Evolutionary conservation across 2,329 filamentous ascomycete genomes (phyloP).

Genomic region (Akanthomyces lecanii): DNA sequence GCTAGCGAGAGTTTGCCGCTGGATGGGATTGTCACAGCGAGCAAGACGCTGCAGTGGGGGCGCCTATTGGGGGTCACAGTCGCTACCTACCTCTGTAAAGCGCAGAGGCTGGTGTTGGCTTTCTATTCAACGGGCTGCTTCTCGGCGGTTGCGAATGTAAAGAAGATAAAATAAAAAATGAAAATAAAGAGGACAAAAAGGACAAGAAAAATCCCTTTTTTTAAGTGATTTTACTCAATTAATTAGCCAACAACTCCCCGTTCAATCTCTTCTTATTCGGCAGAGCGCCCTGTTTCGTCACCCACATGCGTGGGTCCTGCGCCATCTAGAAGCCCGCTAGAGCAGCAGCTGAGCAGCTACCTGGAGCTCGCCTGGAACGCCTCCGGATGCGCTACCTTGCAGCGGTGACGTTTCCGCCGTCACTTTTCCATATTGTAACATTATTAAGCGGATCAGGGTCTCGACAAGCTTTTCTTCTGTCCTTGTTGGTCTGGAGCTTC

Average conservation of each 20-base stretch:
- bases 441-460: neutral
- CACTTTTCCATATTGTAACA: neutral
- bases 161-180: too few relatives aligned
- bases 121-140: too few relatives aligned
- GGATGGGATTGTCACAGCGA: neutral
- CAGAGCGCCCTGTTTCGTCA: too few relatives aligned
- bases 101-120: too few relatives aligned
- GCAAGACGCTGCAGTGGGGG: neutral
- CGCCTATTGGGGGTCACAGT: neutral
- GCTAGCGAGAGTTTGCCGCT: neutral
- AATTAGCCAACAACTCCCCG: too few relatives aligned
- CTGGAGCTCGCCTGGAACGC: neutral
- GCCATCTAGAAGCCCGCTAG: neutral
- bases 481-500: neutral
- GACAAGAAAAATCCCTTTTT: too few relatives aligned
- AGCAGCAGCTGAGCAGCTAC: too few relatives aligned
- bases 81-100: too few relatives aligned
- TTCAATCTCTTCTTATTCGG: too few relatives aligned
- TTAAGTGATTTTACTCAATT: too few relatives aligned
- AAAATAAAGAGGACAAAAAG: too few relatives aligned
- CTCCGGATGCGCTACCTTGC: neutral
- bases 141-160: too few relatives aligned
- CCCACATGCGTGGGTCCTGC: neutral
- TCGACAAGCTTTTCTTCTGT: neutral
- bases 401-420: conserved; percentile 4